A percentile compares a stretch with the other conserved stretches of the same genome.
These are phyloP conservation scores for Corrigiola litoralis DNA, from an alignment of 179 eudicot species.

Conservation along the genomic window DNA sequence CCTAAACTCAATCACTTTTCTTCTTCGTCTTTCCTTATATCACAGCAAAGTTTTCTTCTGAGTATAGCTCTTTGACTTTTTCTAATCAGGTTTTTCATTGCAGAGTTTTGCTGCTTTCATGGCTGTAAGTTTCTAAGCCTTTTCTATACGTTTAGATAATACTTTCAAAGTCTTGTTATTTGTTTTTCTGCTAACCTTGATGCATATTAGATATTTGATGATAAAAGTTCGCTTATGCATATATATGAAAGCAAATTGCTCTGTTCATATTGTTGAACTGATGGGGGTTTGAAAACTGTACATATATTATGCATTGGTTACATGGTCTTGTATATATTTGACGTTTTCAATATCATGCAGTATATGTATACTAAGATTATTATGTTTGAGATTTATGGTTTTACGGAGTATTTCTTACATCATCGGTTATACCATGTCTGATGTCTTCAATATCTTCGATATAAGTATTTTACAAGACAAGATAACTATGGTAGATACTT, in stretches of 20 bases:
- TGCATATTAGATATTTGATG: background rate
- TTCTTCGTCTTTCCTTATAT: background rate
- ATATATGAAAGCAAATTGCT: background rate
- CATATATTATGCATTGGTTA: background rate
- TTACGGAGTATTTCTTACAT: no score
- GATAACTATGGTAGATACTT: no score
- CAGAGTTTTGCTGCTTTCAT: conserved; percentile 18
- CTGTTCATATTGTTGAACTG: conserved; percentile 9
- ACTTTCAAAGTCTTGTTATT: background rate
- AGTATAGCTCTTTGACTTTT: background rate
- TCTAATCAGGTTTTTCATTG: background rate
- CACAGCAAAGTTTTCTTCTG: background rate
- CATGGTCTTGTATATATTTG: background rate
- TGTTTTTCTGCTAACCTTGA: background rate
- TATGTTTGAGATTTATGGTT: no score
- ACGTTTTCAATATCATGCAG: no score
- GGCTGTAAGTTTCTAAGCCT: conserved; percentile 27
- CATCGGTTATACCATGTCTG: no score
- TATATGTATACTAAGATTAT: no score
- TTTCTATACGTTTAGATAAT: background rate
- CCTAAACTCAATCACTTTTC: background rate
- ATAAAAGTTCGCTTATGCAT: no score
- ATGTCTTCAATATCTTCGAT: no score
- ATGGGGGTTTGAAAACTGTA: background rate
- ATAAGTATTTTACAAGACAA: no score